Base-by-base conservation (phyloP, 164 flowering plant genomes). In the Paratinospora sagittata region DNA sequence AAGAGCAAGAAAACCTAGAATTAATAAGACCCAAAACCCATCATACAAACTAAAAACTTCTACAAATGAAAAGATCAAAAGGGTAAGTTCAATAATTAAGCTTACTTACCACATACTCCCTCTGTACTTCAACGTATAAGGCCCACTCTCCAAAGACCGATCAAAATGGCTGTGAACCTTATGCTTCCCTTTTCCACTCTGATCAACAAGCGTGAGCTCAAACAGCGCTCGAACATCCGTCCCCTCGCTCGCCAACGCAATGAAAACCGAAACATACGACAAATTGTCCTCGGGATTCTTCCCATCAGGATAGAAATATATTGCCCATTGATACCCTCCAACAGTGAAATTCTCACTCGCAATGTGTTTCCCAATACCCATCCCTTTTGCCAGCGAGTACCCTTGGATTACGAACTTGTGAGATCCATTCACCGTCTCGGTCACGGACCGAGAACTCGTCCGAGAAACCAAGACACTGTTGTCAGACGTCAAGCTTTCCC, bases 101-200 rank as follows among this genome's bases (percentile, higher is more conserved):
- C 83, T 57, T 78, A 92, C 83, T 57, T 78, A 92, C 98, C 98
- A 93, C 97, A 90, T 93, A 70, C 93, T 89, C 27, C 98, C 98
- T 0, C 96, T 79, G 74, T 90, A 90, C 77, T 93, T 93, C 71
- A 93, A 78, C 9, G 98, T 87, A 70, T 92, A 92, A 0, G 97
- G 97, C 27, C 97, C 97, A 65, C 96, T 85, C 82, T 90, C 96
- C 58, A 92, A 79, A 16, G 97, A 83, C 30, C 97, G 86, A 78
- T 89, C 97, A 63, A 93, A 93, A 80, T 90, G 98, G 83, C 93
- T 89, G 69, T 90, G 98, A 43, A 93, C 88, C 79, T 90, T 93
- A 69, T 93, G 90, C 84, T 89, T 89, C 52, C 80, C 91, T 55
- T 89, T 89, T 41, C 93, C 98, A 67, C 90, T 88, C 88, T 93